phyloP scores from a whole-genome alignment of 371 early-diverging fungal species.

The Rhizomucor miehei region DNA sequence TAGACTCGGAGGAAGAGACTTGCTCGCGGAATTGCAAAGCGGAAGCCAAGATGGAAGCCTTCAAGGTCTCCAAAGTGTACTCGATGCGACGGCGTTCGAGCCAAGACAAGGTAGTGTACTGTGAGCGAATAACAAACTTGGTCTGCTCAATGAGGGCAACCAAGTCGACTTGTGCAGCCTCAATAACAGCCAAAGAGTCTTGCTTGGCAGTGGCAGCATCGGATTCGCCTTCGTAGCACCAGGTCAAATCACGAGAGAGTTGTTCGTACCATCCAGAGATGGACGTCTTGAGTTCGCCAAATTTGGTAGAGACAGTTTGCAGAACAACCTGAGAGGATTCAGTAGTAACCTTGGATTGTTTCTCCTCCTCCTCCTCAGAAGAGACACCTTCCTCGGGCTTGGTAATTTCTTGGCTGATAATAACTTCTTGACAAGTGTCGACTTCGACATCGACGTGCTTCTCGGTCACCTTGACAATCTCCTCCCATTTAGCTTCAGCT shows the following conservation, averaged over 20 bases:
- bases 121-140: slow-evolving; percentile 6
- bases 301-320: slow-evolving; percentile 18
- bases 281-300: slow-evolving; percentile 24
- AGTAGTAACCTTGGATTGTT: slow-evolving; percentile 15
- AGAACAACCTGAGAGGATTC: slow-evolving; percentile 22
- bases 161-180: slow-evolving; percentile 28
- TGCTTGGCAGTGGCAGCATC: slow-evolving; percentile 6
- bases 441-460: slow-evolving; percentile 21
- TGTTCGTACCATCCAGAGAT: slow-evolving; percentile 29
- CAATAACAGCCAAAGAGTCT: slow-evolving; percentile 20
- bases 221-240: slow-evolving; percentile 5
- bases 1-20: slow-evolving; percentile 9
- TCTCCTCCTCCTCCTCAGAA: slow-evolving; percentile 8
- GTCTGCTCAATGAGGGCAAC: slow-evolving; percentile 24
- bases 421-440: slow-evolving; percentile 24
- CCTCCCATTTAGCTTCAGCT: slow-evolving; percentile 20
- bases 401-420: slow-evolving; percentile 13
- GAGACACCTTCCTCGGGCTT: slow-evolving; percentile 15
- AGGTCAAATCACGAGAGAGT: slow-evolving; percentile 23
- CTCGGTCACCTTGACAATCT: slow-evolving; percentile 20
- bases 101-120: not conserved
- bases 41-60: slow-evolving; percentile 16
- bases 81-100: slow-evolving; percentile 24
- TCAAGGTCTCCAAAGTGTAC: slow-evolving; percentile 19
- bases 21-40: slow-evolving; percentile 9